phyloP scores from a whole-genome alignment of 192 early-diverging fungal species.

The Piromyces finnis region DNA sequence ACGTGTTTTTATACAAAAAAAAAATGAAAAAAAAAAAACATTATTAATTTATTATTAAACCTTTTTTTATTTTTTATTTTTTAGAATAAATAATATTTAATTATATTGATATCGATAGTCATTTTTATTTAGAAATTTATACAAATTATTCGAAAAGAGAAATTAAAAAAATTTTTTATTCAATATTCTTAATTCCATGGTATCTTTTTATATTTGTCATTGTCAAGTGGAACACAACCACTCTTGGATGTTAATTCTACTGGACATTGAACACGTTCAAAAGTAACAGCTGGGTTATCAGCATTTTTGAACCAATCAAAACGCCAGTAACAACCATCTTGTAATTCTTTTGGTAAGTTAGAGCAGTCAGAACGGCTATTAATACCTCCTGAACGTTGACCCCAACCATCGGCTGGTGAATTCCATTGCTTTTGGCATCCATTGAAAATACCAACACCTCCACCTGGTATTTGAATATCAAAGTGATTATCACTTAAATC shows the following conservation, averaged over 20 bases:
- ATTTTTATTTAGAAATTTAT: too few species aligned
- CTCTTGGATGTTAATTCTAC: background rate
- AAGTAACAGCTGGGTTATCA: background rate
- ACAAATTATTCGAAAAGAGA: too few species aligned
- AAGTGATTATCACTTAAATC: background rate
- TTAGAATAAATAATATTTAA: too few species aligned
- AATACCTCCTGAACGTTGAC: background rate
- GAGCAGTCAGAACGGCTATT: background rate
- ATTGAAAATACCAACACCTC: conserved; percentile 1
- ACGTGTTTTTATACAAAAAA: too few species aligned
- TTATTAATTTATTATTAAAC: too few species aligned
- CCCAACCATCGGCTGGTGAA: background rate
- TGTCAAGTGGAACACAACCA: background rate
- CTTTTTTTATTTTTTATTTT: too few species aligned
- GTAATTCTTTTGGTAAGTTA: background rate
- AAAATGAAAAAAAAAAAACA: too few species aligned
- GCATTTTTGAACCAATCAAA: conserved; percentile 2
- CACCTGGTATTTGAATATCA: conserved; percentile 1
- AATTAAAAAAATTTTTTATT: too few species aligned
- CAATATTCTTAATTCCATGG: background rate
- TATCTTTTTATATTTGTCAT: background rate
- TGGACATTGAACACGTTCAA: background rate
- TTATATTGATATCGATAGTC: too few species aligned
- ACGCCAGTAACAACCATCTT: background rate
- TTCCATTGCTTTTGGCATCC: conserved; percentile 1